Evolutionary conservation across 2,329 filamentous ascomycete genomes (phyloP).

Genomic region (Monosporascus sp.): DNA sequence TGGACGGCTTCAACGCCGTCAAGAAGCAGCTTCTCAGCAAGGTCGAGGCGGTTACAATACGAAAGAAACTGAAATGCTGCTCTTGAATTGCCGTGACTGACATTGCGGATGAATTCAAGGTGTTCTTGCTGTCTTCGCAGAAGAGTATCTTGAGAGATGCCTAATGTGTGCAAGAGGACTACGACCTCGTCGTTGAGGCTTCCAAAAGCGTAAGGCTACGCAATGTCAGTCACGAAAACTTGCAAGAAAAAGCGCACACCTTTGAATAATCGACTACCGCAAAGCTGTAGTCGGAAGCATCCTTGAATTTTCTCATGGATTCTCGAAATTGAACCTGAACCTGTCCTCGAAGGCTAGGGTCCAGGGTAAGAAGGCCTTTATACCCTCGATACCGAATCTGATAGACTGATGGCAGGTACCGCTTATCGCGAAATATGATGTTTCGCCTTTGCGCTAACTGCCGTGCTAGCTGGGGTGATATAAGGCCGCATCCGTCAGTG

Average conservation of each 20-base stretch:
- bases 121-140: conserved; percentile 31
- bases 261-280: conserved; percentile 36
- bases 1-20: conserved; percentile 29
- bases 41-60: conserved; percentile 25
- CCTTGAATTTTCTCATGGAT: conserved; percentile 38
- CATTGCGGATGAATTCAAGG: conserved; percentile 26
- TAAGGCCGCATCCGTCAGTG: conserved; percentile 37
- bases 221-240: neutral
- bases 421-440: conserved; percentile 29
- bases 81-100: conserved; percentile 19
- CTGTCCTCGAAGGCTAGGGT: conserved; percentile 21
- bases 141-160: conserved; percentile 26
- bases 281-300: conserved; percentile 30
- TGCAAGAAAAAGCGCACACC: conserved; percentile 13
- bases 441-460: conserved; percentile 26
- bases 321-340: conserved; percentile 21
- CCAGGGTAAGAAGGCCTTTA: conserved; percentile 36
- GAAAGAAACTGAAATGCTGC: conserved; percentile 32
- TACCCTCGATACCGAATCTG: conserved; percentile 39
- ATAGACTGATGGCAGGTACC: conserved; percentile 34
- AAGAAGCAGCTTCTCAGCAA: conserved; percentile 33
- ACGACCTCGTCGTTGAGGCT: conserved; percentile 37
- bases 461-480: conserved; percentile 27
- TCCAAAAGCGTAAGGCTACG: conserved; percentile 33
- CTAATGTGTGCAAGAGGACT: conserved; percentile 32